Evolutionary conservation across 768 basidiomycete species (phyloP).

Genomic region (Agaricus sinodeliciosus): DNA sequence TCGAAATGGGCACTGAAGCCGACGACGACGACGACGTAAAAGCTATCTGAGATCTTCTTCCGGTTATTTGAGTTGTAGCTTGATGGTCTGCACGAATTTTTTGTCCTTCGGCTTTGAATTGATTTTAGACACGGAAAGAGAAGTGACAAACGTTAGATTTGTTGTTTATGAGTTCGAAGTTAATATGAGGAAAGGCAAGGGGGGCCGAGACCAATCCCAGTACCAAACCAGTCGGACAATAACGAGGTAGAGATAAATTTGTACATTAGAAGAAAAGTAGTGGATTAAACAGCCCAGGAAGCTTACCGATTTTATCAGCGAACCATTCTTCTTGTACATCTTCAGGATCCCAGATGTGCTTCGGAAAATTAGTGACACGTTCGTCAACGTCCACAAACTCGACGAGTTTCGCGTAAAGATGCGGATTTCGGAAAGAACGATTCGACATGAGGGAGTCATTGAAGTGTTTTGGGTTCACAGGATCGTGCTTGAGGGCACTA

Average conservation of each 20-base stretch:
- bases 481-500: slow-evolving; percentile 58
- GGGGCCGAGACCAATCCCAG: slow-evolving; percentile 12
- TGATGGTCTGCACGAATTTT: slow-evolving; percentile 60
- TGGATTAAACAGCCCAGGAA: slow-evolving; percentile 4
- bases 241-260: slow-evolving; percentile 12
- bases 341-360: slow-evolving; percentile 65
- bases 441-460: slow-evolving; percentile 94
- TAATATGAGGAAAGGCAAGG: slow-evolving; percentile 9
- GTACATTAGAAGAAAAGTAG: slow-evolving; percentile 19
- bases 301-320: slow-evolving; percentile 73
- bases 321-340: slow-evolving; percentile 64
- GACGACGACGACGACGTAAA: slow-evolving; percentile 33
- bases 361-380: slow-evolving; percentile 76
- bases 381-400: slow-evolving; percentile 93
- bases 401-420: slow-evolving; percentile 92
- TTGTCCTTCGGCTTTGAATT: slow-evolving; percentile 48
- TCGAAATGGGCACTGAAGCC: neutral
- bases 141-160: slow-evolving; percentile 13
- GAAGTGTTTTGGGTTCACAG: slow-evolving; percentile 72
- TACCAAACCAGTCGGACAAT: neutral
- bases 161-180: neutral
- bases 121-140: slow-evolving; percentile 4
- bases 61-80: slow-evolving; percentile 39
- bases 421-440: slow-evolving; percentile 91
- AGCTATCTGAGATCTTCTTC: slow-evolving; percentile 56